Conservation (phyloP, 805 yeast species). For the Scheffersomyces lignosus region DNA sequence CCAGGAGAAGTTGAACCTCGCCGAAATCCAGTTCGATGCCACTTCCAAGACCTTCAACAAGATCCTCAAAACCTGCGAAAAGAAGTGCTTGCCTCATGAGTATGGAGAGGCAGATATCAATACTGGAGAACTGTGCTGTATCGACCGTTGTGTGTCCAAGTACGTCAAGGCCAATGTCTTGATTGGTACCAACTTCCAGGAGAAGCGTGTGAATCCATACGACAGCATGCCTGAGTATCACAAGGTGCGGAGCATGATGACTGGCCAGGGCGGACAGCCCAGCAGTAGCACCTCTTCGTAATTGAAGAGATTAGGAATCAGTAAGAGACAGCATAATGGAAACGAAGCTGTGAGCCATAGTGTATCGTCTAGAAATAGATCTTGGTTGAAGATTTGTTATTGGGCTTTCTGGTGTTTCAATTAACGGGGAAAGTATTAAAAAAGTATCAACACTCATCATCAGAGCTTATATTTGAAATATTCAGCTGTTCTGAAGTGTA, state of each 20-base stretch:
- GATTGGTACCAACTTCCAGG: constrained; percentile 55
- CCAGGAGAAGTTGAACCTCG: constrained; percentile 59
- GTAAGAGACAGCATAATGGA: too few species aligned
- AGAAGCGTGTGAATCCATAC: constrained; percentile 43
- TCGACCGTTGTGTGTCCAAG: constrained; percentile 84
- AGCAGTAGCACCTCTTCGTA: too few species aligned
- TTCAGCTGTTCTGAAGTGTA: too few species aligned
- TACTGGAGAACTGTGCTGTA: constrained; percentile 80
- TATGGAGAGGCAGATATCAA: constrained; percentile 82
- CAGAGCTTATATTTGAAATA: too few species aligned
- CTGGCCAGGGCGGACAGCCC: too few species aligned
- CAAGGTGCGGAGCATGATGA: constrained; percentile 13
- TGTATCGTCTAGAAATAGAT: too few species aligned
- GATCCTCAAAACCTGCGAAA: constrained; percentile 60
- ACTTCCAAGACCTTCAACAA: constrained; percentile 43
- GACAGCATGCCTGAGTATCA: constrained; percentile 43
- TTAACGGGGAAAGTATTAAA: too few species aligned
- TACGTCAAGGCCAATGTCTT: constrained; percentile 70
- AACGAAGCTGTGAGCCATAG: too few species aligned
- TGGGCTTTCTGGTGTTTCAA: too few species aligned
- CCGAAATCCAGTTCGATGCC: constrained; percentile 68
- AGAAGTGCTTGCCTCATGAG: constrained; percentile 82
- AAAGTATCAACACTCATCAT: too few species aligned
- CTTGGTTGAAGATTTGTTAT: too few species aligned
- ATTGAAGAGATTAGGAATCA: too few species aligned